These are phyloP conservation scores for Avena sativa DNA, from an alignment of 176 grass and related monocot species.

Conservation along the genomic window DNA sequence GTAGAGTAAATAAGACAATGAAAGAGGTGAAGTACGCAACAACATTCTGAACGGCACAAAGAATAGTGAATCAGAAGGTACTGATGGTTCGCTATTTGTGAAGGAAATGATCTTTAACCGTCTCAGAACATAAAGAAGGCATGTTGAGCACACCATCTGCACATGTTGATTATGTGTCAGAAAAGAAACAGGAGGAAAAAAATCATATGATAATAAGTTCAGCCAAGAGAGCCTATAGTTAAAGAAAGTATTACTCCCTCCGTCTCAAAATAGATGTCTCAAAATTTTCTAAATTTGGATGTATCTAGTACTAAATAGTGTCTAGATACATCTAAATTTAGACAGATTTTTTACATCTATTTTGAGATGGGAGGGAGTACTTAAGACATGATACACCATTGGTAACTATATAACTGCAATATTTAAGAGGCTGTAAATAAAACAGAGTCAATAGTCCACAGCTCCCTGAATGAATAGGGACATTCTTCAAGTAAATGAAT, in stretches of 20 bases:
- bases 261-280: too few species aligned
- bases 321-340: too few species aligned
- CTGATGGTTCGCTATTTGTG: slow-evolving; percentile 66
- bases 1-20: slow-evolving; percentile 95
- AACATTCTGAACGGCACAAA: slow-evolving; percentile 77
- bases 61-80: slow-evolving; percentile 65
- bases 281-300: too few species aligned
- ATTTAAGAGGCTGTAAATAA: not conserved
- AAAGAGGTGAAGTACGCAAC: slow-evolving; percentile 88
- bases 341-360: too few species aligned
- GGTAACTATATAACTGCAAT: not conserved
- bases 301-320: too few species aligned
- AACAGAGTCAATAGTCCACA: not conserved
- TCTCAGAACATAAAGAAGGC: slow-evolving; percentile 89
- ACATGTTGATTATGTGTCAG: slow-evolving; percentile 47
- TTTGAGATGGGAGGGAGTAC: not conserved
- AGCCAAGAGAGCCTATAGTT: not conserved
- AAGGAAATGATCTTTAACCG: slow-evolving; percentile 85
- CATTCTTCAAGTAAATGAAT: slow-evolving; percentile 9
- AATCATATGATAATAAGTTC: not conserved
- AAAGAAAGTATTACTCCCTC: not conserved
- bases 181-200: not conserved
- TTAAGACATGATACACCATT: not conserved
- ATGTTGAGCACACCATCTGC: slow-evolving; percentile 88
- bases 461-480: not conserved